Percentiles rank a stretch among this genome's conserved stretches.
Conservation (phyloP, 495 filamentous ascomycete species). For the Annulohypoxylon stygium region DNA sequence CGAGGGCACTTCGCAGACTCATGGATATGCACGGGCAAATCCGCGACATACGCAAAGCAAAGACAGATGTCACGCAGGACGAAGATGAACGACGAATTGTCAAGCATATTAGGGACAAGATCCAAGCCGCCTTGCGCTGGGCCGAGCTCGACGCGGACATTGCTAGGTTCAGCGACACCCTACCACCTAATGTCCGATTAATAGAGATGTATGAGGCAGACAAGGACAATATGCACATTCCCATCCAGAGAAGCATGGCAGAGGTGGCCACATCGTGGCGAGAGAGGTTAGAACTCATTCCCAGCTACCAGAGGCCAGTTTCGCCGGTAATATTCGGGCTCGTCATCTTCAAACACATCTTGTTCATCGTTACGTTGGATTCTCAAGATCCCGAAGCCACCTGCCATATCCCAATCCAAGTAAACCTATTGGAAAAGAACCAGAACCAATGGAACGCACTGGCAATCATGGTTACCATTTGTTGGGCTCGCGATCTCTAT, state of each 20-base stretch:
- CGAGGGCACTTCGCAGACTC: constrained; percentile 42
- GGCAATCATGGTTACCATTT: constrained; percentile 50
- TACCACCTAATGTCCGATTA: constrained; percentile 35
- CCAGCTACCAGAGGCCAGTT: constrained; percentile 9
- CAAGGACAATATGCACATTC: constrained; percentile 25
- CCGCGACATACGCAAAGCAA: constrained; percentile 41
- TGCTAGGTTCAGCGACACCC: constrained; percentile 17
- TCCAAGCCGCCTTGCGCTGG: constrained; percentile 41
- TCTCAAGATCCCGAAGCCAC: constrained; percentile 35
- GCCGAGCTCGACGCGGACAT: constrained; percentile 41
- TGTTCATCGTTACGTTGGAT: constrained; percentile 50
- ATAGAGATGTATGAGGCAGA: constrained; percentile 32
- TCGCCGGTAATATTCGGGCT: constrained; percentile 48
- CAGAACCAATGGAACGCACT: constrained; percentile 52
- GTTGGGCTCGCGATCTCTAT: constrained; percentile 50
- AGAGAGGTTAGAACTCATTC: not conserved
- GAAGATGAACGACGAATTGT: constrained; percentile 23
- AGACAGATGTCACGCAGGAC: not conserved
- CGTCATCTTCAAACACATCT: constrained; percentile 49
- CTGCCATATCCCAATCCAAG: constrained; percentile 46
- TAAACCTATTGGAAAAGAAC: constrained; percentile 48
- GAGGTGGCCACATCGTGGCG: constrained; percentile 38
- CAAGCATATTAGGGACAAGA: constrained; percentile 25
- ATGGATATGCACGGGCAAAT: constrained; percentile 46
- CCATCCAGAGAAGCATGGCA: constrained; percentile 40